Conservation (phyloP, 495 filamentous ascomycete genomes). For the Glonium stellatum region DNA sequence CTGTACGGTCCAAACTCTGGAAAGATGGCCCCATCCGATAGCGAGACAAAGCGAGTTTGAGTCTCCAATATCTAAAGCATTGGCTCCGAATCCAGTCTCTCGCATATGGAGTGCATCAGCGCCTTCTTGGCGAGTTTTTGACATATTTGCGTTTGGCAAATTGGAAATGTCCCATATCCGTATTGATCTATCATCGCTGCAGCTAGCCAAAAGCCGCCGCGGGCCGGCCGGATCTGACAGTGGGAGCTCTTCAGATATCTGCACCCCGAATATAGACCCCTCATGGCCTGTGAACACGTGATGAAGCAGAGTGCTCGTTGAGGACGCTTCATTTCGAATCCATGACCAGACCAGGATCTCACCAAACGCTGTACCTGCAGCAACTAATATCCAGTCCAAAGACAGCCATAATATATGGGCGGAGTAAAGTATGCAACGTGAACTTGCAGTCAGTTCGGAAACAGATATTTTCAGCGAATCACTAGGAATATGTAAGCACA, state of each 20-base stretch:
- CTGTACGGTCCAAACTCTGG: slow-evolving; percentile 80
- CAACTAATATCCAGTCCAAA: slow-evolving; percentile 56
- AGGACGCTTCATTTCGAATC: slow-evolving; percentile 1
- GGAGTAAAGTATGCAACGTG: slow-evolving; percentile 81
- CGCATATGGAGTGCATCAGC: slow-evolving; percentile 27
- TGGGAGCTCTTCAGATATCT: slow-evolving; percentile 58
- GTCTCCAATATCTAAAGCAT: slow-evolving; percentile 1
- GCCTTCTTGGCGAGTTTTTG: background rate
- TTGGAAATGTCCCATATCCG: slow-evolving; percentile 77
- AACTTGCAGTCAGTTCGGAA: slow-evolving; percentile 52
- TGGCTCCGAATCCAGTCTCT: slow-evolving; percentile 37
- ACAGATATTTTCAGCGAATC: background rate
- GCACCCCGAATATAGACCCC: slow-evolving; percentile 85
- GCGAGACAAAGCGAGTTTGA: slow-evolving; percentile 49
- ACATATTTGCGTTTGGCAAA: slow-evolving; percentile 30
- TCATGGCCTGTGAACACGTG: slow-evolving; percentile 82
- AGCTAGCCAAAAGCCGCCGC: slow-evolving; percentile 69
- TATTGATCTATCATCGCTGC: slow-evolving; percentile 91
- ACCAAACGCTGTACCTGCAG: slow-evolving; percentile 87
- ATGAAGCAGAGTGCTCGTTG: slow-evolving; percentile 40
- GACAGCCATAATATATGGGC: slow-evolving; percentile 62
- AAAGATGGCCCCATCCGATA: slow-evolving; percentile 72
- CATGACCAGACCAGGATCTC: slow-evolving; percentile 89
- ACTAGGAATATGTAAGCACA: background rate
- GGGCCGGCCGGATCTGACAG: slow-evolving; percentile 32